phyloP scores from a whole-genome alignment of 1,139 yeast genomes.

The Yamadazyma dushanensis region DNA sequence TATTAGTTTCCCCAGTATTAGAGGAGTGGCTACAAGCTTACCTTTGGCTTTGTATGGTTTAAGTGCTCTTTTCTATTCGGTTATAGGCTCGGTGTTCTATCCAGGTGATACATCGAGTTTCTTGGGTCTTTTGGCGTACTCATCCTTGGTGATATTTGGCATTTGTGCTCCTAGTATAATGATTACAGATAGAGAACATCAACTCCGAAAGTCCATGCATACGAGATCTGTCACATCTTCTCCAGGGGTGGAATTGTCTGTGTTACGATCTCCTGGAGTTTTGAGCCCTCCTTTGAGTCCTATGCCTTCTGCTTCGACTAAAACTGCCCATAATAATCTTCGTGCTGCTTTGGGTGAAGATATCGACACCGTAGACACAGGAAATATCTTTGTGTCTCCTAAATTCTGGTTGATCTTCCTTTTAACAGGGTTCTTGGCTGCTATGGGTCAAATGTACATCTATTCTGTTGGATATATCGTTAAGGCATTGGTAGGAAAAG shows the following conservation, averaged over 20 bases:
- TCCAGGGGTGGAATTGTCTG: too few relatives aligned
- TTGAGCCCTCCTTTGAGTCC: conserved; percentile 9
- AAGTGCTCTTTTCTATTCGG: conserved; percentile 58
- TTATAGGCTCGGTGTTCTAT: conserved; percentile 45
- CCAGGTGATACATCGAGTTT: conserved; percentile 54
- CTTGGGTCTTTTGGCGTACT: conserved; percentile 45
- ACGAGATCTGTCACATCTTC: conserved; percentile 5
- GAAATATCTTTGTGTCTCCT: conserved; percentile 27
- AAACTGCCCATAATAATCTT: neutral
- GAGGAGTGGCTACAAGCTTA: conserved; percentile 61
- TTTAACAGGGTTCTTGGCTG: conserved; percentile 51
- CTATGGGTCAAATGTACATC: conserved; percentile 63
- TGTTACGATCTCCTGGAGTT: conserved; percentile 2
- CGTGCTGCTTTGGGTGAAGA: neutral
- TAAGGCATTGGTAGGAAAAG: conserved; percentile 42
- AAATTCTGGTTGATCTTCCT: conserved; percentile 52
- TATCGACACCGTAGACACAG: conserved; percentile 18
- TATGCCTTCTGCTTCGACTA: neutral
- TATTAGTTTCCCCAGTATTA: conserved; percentile 51
- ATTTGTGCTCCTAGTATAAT: conserved; percentile 51
- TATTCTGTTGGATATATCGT: conserved; percentile 64
- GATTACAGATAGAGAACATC: conserved; percentile 41
- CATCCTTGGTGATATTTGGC: conserved; percentile 37
- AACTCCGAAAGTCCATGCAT: conserved; percentile 11
- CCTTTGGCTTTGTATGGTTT: conserved; percentile 61